A percentile compares a stretch with the other conserved stretches of the same genome.
phyloP scores from a whole-genome alignment of 768 basidiomycete species.

The Paxillus involutus region DNA sequence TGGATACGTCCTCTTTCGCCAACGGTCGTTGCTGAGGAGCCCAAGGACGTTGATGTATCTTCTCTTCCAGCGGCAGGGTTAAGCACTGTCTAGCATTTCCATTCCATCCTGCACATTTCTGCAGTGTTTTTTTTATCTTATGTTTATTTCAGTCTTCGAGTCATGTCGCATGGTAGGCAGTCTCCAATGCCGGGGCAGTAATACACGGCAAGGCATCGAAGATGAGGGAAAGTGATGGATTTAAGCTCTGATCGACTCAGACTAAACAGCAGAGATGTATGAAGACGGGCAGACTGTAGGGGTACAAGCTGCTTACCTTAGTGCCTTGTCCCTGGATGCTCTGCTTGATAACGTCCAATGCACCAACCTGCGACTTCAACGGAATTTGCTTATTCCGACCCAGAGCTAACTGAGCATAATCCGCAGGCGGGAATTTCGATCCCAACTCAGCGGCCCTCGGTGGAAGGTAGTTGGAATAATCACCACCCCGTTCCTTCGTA shows the following conservation, averaged over 20 bases:
- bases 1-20: conserved; percentile 42
- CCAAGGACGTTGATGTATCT: conserved; percentile 3
- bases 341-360: conserved; percentile 38
- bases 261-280: background rate
- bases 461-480: conserved; percentile 50
- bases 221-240: background rate
- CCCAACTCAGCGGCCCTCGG: conserved; percentile 25
- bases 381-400: conserved; percentile 43
- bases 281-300: background rate
- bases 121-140: conserved; percentile 24
- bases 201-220: background rate
- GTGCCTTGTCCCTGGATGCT: conserved; percentile 7
- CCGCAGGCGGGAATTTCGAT: conserved; percentile 39
- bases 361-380: conserved; percentile 37
- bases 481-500: conserved; percentile 44
- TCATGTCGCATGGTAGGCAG: background rate
- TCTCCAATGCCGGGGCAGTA: background rate
- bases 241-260: background rate
- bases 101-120: conserved; percentile 10
- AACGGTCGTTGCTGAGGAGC: conserved; percentile 3
- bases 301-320: conserved; percentile 9
- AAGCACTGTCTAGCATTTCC: conserved; percentile 7
- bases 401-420: conserved; percentile 43
- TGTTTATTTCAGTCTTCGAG: conserved; percentile 26
- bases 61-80: conserved; percentile 1